Percentiles rank a stretch among this genome's conserved stretches.
Conservation (phyloP, 2,329 filamentous ascomycete species). For the Aspergillus viridinutans region DNA sequence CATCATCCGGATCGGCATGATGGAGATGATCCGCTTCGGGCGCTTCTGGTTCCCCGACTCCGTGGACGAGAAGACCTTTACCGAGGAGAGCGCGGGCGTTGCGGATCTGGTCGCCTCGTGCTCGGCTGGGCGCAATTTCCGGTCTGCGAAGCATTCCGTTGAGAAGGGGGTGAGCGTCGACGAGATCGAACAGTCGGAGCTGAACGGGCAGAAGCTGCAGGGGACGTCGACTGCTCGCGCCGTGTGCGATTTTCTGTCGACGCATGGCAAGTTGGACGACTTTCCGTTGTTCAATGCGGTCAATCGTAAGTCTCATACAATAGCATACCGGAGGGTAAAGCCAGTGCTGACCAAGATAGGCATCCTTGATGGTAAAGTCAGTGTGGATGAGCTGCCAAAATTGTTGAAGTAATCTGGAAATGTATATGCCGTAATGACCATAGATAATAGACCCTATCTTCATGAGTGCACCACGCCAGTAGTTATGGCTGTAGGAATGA, state of each 20-base stretch:
- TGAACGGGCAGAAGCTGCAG: constrained; percentile 16
- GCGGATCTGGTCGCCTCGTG: constrained; percentile 17
- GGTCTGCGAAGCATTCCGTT: constrained; percentile 12
- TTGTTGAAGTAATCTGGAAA: not conserved
- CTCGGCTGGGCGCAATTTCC: constrained; percentile 12
- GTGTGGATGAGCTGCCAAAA: constrained; percentile 1
- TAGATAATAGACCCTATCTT: not conserved
- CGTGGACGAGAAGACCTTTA: constrained; percentile 14
- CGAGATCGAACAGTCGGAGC: constrained; percentile 14
- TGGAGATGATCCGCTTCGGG: constrained; percentile 91
- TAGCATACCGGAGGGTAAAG: too few species aligned
- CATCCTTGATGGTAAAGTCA: constrained; percentile 3
- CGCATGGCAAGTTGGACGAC: constrained; percentile 8
- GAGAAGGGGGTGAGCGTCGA: constrained; percentile 14
- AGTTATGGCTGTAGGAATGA: not conserved
- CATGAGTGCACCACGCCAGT: not conserved
- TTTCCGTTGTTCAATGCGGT: constrained; percentile 13
- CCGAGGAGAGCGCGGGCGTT: constrained; percentile 21
- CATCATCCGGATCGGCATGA: constrained; percentile 84
- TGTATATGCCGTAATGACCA: not conserved
- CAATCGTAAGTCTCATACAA: constrained; percentile 1
- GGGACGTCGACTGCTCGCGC: constrained; percentile 13
- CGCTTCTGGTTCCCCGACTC: constrained; percentile 16
- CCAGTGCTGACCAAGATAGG: not conserved
- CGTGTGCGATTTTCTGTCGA: constrained; percentile 9